Conservation (phyloP, 2,329 filamentous ascomycete genomes). For the Venturia aucupariae region DNA sequence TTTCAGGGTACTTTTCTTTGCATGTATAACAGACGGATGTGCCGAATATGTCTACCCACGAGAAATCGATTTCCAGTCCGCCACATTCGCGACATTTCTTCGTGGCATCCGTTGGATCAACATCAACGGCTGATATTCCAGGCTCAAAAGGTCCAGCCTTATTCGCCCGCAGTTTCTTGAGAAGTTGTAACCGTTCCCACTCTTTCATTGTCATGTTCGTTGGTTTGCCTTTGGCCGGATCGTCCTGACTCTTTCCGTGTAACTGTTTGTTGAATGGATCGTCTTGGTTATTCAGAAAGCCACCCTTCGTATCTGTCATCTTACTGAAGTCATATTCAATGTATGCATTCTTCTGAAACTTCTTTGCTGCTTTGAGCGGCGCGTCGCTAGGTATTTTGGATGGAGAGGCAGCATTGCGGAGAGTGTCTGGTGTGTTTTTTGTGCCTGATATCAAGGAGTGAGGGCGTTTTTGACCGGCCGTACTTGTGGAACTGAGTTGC, state of each 20-base stretch:
- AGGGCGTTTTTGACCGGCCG: slow-evolving; percentile 61
- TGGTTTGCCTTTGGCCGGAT: slow-evolving; percentile 54
- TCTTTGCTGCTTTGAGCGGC: slow-evolving; percentile 65
- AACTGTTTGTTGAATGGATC: slow-evolving; percentile 82
- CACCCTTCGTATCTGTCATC: slow-evolving; percentile 97
- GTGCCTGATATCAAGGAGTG: slow-evolving; percentile 53
- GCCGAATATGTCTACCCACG: slow-evolving; percentile 80
- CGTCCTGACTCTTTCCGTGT: slow-evolving; percentile 37
- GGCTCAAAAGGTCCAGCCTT: slow-evolving; percentile 83
- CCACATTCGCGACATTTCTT: slow-evolving; percentile 78
- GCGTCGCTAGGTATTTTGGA: slow-evolving; percentile 33
- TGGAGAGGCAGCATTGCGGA: slow-evolving; percentile 53
- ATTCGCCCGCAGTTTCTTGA: slow-evolving; percentile 61
- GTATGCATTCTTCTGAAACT: slow-evolving; percentile 69
- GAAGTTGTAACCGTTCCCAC: slow-evolving; percentile 77
- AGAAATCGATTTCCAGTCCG: slow-evolving; percentile 82
- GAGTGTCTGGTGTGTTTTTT: slow-evolving; percentile 44
- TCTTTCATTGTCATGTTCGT: slow-evolving; percentile 82
- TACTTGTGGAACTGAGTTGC: slow-evolving; percentile 16
- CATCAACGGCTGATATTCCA: slow-evolving; percentile 64
- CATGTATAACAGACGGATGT: slow-evolving; percentile 69
- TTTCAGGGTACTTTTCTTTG: slow-evolving; percentile 84
- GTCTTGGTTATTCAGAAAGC: slow-evolving; percentile 83
- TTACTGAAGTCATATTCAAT: slow-evolving; percentile 97
- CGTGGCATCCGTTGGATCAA: slow-evolving; percentile 45